These are phyloP conservation scores for Pseudogymnoascus sp. DNA, from an alignment of 2,329 filamentous ascomycete genomes.

Conservation along the genomic window DNA sequence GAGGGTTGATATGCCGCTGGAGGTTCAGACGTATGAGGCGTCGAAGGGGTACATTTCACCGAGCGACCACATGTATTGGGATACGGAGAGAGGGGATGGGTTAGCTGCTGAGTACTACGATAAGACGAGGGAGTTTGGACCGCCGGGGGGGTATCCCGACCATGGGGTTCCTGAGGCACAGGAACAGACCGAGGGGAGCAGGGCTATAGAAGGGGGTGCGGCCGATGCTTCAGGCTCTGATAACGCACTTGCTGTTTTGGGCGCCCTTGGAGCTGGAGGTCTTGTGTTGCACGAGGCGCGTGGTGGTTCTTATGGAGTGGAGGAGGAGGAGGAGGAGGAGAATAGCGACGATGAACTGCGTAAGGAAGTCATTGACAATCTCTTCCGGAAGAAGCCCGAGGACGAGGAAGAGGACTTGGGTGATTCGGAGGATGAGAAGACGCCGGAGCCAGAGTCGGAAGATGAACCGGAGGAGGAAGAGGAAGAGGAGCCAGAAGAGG, in stretches of 20 bases:
- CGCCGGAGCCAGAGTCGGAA: not conserved
- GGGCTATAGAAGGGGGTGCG: not conserved
- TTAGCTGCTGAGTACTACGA: not conserved
- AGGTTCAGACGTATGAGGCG: not conserved
- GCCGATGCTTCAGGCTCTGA: not conserved
- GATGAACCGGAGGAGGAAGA: not conserved
- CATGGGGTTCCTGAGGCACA: not conserved
- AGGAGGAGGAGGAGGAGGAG: not conserved
- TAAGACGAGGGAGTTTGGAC: not conserved
- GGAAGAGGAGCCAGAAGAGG: not conserved
- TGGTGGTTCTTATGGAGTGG: not conserved
- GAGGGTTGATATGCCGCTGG: constrained; percentile 8
- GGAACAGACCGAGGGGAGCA: not conserved
- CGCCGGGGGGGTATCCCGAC: not conserved
- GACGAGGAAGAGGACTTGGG: not conserved
- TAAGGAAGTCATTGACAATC: not conserved
- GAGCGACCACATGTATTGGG: not conserved
- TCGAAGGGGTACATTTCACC: not conserved
- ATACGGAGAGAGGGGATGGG: not conserved
- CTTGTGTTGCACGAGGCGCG: not conserved
- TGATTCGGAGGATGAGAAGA: not conserved
- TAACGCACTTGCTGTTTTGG: not conserved
- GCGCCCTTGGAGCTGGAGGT: not conserved
- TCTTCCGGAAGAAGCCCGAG: not conserved
- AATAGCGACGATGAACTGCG: not conserved